Percentiles rank a stretch among this genome's conserved stretches.
Evolutionary conservation across 2,329 filamentous ascomycete species (phyloP).

Genomic region (Fusarium sp.): DNA sequence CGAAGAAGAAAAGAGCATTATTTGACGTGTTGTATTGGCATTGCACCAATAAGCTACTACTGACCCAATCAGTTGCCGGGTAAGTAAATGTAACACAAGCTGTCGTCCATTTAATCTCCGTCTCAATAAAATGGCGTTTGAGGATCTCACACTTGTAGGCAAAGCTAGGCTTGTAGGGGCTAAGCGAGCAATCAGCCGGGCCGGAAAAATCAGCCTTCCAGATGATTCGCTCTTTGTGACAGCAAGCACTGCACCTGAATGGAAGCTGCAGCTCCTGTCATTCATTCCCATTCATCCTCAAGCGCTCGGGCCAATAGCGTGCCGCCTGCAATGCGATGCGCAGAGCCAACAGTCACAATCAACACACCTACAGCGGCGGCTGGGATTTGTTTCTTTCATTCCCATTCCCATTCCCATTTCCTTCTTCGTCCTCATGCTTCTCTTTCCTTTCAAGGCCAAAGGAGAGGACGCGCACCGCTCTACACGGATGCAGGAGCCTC

Average conservation of each 20-base stretch:
- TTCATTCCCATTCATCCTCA: conserved; percentile 18
- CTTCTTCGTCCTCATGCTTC: background rate
- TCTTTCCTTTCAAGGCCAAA: background rate
- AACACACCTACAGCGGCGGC: conserved; percentile 37
- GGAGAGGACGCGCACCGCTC: conserved; percentile 7
- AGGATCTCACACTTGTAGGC: background rate
- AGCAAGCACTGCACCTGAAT: background rate
- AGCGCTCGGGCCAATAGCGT: conserved; percentile 42
- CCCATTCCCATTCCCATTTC: background rate
- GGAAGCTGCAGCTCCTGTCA: conserved; percentile 2
- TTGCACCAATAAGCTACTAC: too few species aligned
- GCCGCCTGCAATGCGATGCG: conserved; percentile 34
- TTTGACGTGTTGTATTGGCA: too few species aligned
- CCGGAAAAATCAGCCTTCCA: conserved; percentile 31
- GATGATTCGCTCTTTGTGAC: conserved; percentile 3
- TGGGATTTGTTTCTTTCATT: conserved; percentile 30
- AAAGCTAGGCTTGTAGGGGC: background rate
- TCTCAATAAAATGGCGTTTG: background rate
- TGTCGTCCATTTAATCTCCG: conserved; percentile 1
- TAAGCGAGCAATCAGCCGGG: conserved; percentile 11
- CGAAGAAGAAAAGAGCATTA: too few species aligned
- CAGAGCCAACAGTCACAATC: conserved; percentile 19
- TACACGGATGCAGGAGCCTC: conserved; percentile 15
- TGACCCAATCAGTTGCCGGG: background rate
- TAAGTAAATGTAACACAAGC: background rate